phyloP scores from a whole-genome alignment of 164 flowering plant species.

The Vitis amurensis region DNA sequence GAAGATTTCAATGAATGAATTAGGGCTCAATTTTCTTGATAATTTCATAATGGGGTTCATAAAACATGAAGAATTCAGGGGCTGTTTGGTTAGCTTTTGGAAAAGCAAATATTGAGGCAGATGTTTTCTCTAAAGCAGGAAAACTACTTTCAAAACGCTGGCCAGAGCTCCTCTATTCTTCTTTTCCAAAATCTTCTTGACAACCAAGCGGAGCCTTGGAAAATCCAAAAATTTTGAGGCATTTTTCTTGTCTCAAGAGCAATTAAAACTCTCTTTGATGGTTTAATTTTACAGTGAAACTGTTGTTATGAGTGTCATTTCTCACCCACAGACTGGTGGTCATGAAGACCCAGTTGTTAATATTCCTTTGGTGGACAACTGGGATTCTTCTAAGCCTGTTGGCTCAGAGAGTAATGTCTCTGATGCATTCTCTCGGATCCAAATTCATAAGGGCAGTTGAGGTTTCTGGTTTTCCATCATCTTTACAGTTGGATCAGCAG shows the following conservation, averaged over 20 bases:
- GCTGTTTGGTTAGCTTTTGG: too few relatives aligned
- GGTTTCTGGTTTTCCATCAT: conserved; percentile 23
- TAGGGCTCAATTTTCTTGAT: too few relatives aligned
- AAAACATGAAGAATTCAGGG: too few relatives aligned
- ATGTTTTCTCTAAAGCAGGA: too few relatives aligned
- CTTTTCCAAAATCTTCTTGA: neutral
- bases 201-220: neutral
- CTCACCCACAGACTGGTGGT: conserved; percentile 12
- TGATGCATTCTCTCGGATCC: conserved; percentile 11
- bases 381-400: conserved; percentile 4
- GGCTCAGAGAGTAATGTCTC: conserved; percentile 21
- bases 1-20: too few relatives aligned
- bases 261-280: too few relatives aligned
- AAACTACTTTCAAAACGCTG: too few relatives aligned
- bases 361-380: conserved; percentile 12
- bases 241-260: too few relatives aligned
- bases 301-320: conserved; percentile 14
- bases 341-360: conserved; percentile 26
- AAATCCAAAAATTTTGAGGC: neutral
- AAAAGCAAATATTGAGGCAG: too few relatives aligned
- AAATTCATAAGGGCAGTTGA: conserved; percentile 17
- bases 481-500: conserved; percentile 22
- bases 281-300: conserved; percentile 28
- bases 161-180: neutral
- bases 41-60: too few relatives aligned